Base-by-base conservation (phyloP, 345 rosid species). In the Salix dunnii region DNA sequence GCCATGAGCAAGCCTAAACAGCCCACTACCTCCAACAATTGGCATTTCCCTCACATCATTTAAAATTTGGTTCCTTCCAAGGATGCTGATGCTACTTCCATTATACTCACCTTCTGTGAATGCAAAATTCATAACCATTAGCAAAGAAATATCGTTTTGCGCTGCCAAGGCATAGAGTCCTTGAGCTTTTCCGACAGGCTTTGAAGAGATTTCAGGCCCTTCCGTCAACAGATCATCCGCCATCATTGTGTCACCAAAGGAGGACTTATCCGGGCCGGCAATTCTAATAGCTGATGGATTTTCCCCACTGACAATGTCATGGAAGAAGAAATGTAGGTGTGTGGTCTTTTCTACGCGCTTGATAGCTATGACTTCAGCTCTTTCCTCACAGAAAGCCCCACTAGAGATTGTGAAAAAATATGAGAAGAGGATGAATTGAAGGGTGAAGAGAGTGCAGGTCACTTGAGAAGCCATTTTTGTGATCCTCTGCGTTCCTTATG, bases 131-230 rank as follows among this genome's bases (percentile, higher is more conserved):
- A 66, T 28, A 27, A 71, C 81, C 72, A 78, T 65, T 4, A 78
- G 51, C 60, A 72, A 67, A 16, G 55, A 64, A 1, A 72, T 0
- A 35, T 78, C 72, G 18, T 55, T 46, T 17, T 49, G 81, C 2
- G 81, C 38, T 2, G 76, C 65, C 18, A 65, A 1, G 11, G 67
- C 85, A 70, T 84, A 84, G 0, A 84, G 13, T 35, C 85, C 87
- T 61, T 84, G 89, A 28, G 87, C 87, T 73, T 67, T 80, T 71
- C 87, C 89, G 6, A 86, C 82, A 20, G 72, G 74, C 77, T 84
- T 86, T 1, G 87, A 84, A 13, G 64, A 72, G 6, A 51, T 69
- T 30, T 86, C 83, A 14, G 82, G 80, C n/a, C 81, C 81, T 79
- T 80, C 87, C 0, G 89, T 82, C 70, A 86, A 46, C 0, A 68